A percentile compares a stretch with the other conserved stretches of the same genome.
Evolutionary conservation across 805 yeast genomes (phyloP).

Genomic region (Barnettozyma pratensis): DNA sequence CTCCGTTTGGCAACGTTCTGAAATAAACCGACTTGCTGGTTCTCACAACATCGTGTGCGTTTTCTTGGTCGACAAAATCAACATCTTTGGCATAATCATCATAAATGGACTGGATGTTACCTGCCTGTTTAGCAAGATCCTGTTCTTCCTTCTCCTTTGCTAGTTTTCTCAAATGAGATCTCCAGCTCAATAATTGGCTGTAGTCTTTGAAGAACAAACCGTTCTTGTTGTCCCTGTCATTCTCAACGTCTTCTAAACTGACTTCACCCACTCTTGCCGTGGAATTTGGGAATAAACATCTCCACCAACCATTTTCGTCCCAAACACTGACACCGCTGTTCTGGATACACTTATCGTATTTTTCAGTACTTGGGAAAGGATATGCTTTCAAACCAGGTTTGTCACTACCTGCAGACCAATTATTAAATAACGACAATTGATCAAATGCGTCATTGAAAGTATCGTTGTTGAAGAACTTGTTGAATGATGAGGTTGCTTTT

Average conservation of each 20-base stretch:
- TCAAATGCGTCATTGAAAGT: slow-evolving; percentile 4
- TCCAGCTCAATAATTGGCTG: slow-evolving; percentile 66
- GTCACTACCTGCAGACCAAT: slow-evolving; percentile 13
- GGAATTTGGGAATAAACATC: slow-evolving; percentile 74
- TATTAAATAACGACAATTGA: slow-evolving; percentile 4
- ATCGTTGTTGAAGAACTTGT: slow-evolving; percentile 5
- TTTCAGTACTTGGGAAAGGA: slow-evolving; percentile 52
- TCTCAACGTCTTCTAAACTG: slow-evolving; percentile 55
- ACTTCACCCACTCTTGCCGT: slow-evolving; percentile 30
- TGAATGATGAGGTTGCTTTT: slow-evolving; percentile 1
- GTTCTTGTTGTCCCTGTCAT: slow-evolving; percentile 35
- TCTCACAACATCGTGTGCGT: slow-evolving; percentile 30
- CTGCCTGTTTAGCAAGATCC: slow-evolving; percentile 21
- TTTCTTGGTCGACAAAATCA: background rate
- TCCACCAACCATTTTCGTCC: slow-evolving; percentile 86
- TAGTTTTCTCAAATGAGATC: slow-evolving; percentile 45
- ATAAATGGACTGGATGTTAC: slow-evolving; percentile 13
- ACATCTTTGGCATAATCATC: slow-evolving; percentile 24
- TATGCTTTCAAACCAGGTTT: slow-evolving; percentile 42
- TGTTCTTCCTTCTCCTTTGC: slow-evolving; percentile 36
- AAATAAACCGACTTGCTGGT: slow-evolving; percentile 33
- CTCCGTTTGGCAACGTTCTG: slow-evolving; percentile 38
- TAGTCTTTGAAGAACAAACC: slow-evolving; percentile 64
- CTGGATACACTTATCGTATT: slow-evolving; percentile 59
- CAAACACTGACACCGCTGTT: slow-evolving; percentile 70